A percentile compares a stretch with the other conserved stretches of the same genome.
phyloP scores from a whole-genome alignment of 768 basidiomycete genomes.

The Amanita polypyramis region DNA sequence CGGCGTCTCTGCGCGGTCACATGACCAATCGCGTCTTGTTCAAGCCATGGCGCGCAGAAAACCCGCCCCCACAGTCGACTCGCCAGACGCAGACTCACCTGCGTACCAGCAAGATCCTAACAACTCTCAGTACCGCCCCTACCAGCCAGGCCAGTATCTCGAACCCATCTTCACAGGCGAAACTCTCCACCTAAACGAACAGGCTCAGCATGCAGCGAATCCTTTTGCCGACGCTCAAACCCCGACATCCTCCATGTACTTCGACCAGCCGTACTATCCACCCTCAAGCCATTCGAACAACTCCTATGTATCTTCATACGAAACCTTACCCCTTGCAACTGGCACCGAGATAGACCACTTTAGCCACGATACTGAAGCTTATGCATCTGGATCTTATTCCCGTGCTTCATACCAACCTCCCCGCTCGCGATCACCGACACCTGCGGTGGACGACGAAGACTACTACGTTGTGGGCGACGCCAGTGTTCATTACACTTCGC shows the following conservation, averaged over 20 bases:
- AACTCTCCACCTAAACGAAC: constrained; percentile 43
- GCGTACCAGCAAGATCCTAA: constrained; percentile 10
- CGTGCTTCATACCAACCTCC: constrained; percentile 38
- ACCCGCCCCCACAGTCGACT: constrained; percentile 18
- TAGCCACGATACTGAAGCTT: constrained; percentile 56
- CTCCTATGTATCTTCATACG: constrained; percentile 19
- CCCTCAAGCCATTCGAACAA: constrained; percentile 22
- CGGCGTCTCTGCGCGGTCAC: not conserved
- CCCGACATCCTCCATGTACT: constrained; percentile 23
- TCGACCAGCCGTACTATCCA: constrained; percentile 25
- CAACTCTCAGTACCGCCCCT: constrained; percentile 30
- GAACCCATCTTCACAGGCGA: constrained; percentile 58
- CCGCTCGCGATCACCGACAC: constrained; percentile 70
- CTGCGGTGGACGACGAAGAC: constrained; percentile 63
- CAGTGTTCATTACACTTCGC: constrained; percentile 44
- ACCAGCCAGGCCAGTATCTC: constrained; percentile 52
- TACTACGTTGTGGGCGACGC: constrained; percentile 49
- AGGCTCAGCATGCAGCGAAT: constrained; percentile 13
- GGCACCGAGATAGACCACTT: constrained; percentile 45
- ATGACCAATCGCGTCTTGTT: not conserved
- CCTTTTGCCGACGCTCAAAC: constrained; percentile 21
- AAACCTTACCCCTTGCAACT: constrained; percentile 21
- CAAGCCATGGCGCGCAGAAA: constrained; percentile 21
- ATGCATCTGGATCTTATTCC: constrained; percentile 50
- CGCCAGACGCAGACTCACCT: constrained; percentile 14